phyloP scores from a whole-genome alignment of 208 protist species.

The Plasmodiophora brassicae region DNA sequence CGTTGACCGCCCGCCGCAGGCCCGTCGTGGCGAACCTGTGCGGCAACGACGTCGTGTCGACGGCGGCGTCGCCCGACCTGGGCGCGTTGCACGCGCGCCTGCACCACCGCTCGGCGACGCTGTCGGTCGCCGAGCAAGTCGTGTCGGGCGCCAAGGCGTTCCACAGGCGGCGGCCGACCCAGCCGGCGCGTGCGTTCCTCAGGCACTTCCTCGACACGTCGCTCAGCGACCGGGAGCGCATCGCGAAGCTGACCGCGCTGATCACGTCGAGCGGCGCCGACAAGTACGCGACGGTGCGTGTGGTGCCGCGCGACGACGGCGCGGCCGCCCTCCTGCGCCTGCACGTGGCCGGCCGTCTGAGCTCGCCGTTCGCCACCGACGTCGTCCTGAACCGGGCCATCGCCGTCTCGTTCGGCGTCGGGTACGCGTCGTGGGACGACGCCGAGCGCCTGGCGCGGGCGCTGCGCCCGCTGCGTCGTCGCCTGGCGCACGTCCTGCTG shows the following conservation, averaged over 20 bases:
- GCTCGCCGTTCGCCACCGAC: background rate
- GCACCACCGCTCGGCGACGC: background rate
- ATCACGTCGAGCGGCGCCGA: background rate
- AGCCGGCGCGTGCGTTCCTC: background rate
- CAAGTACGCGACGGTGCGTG: background rate
- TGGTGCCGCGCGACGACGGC: background rate
- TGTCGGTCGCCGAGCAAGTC: background rate
- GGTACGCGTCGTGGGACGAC: background rate
- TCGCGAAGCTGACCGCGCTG: background rate
- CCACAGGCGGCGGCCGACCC: background rate
- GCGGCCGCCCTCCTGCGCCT: background rate
- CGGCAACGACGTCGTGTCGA: conserved; percentile 2
- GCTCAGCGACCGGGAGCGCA: background rate
- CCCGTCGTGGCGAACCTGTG: background rate
- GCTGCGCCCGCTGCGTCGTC: background rate
- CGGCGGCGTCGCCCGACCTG: background rate
- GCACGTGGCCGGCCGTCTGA: background rate
- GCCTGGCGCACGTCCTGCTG: background rate
- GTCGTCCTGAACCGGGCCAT: background rate
- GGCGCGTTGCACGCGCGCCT: background rate
- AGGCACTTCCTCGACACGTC: background rate
- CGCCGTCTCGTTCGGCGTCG: background rate
- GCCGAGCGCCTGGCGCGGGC: background rate
- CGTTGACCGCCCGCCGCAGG: too few relatives aligned
- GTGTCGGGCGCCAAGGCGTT: background rate